These are phyloP conservation scores for Ceratocystis destructans DNA, from an alignment of 2,329 filamentous ascomycete genomes.

Conservation along the genomic window DNA sequence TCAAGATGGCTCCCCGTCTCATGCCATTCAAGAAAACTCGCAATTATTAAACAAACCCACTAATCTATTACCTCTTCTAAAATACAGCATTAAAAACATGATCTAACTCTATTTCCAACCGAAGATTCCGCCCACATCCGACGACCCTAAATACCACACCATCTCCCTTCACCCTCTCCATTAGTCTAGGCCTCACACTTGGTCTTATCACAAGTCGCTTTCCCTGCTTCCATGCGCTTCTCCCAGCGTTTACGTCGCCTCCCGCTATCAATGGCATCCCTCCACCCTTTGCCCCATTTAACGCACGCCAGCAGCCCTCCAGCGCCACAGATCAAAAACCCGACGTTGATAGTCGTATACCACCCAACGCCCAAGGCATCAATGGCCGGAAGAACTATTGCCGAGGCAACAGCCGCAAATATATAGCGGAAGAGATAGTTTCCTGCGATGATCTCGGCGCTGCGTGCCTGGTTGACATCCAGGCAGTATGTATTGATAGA, in stretches of 20 bases:
- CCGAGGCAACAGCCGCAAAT: conserved; percentile 57
- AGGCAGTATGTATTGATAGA: conserved; percentile 68
- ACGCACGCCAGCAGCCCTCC: conserved; percentile 25
- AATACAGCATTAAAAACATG: no score
- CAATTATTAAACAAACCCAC: no score
- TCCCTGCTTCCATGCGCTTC: conserved; percentile 9
- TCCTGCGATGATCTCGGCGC: conserved; percentile 62
- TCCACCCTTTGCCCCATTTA: conserved; percentile 30
- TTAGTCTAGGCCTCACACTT: not conserved
- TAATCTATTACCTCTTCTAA: no score
- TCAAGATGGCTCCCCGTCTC: no score
- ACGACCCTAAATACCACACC: not conserved
- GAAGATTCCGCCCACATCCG: no score
- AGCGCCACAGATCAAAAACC: conserved; percentile 26
- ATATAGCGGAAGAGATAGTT: conserved; percentile 70
- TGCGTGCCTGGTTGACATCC: conserved; percentile 61
- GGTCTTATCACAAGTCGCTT: not conserved
- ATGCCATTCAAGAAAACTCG: no score
- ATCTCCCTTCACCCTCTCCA: not conserved
- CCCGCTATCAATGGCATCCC: conserved; percentile 25
- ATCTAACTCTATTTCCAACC: no score
- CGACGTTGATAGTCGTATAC: conserved; percentile 53
- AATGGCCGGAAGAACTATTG: conserved; percentile 60
- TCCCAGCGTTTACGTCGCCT: conserved; percentile 12
- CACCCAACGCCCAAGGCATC: conserved; percentile 64